phyloP scores from a whole-genome alignment of 2,329 filamentous ascomycete species.

The Colletotrichum lini region DNA sequence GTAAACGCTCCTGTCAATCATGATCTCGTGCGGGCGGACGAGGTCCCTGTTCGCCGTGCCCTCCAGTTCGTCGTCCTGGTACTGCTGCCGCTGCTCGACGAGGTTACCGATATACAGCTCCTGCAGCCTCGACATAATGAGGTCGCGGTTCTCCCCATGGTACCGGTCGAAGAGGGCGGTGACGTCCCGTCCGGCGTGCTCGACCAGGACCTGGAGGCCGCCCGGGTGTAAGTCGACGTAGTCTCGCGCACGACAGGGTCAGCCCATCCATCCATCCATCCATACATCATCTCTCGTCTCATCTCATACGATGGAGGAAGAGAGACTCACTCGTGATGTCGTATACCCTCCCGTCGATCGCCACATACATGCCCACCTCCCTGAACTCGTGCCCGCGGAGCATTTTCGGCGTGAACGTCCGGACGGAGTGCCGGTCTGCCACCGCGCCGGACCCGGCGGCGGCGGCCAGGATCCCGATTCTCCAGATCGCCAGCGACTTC shows the following conservation, averaged over 20 bases:
- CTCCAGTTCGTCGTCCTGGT: neutral
- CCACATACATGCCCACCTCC: slow-evolving; percentile 29
- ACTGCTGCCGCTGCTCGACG: slow-evolving; percentile 7
- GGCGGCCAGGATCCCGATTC: slow-evolving; percentile 19
- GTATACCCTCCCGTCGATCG: slow-evolving; percentile 37
- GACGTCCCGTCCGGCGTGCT: slow-evolving; percentile 31
- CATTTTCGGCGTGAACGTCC: neutral
- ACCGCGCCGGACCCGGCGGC: neutral
- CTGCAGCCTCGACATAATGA: slow-evolving; percentile 19
- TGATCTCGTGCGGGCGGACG: slow-evolving; percentile 23
- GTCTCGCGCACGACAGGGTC: slow-evolving; percentile 11
- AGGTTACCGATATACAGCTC: slow-evolving; percentile 25
- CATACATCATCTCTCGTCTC: neutral
- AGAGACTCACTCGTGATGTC: slow-evolving; percentile 35
- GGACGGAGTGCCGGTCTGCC: neutral
- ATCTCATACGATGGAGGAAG: rapidly evolving
- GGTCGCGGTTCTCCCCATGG: slow-evolving; percentile 11
- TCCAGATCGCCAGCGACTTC: neutral
- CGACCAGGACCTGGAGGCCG: slow-evolving; percentile 14
- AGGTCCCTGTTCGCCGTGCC: neutral
- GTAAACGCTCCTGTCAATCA: slow-evolving; percentile 9
- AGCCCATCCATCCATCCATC: neutral
- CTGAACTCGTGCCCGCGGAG: slow-evolving; percentile 26
- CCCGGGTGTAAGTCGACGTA: slow-evolving; percentile 40
- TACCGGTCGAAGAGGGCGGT: slow-evolving; percentile 30